Evolutionary conservation across 2,329 filamentous ascomycete species (phyloP).

Genomic region (Diaporthe citrichinensis): DNA sequence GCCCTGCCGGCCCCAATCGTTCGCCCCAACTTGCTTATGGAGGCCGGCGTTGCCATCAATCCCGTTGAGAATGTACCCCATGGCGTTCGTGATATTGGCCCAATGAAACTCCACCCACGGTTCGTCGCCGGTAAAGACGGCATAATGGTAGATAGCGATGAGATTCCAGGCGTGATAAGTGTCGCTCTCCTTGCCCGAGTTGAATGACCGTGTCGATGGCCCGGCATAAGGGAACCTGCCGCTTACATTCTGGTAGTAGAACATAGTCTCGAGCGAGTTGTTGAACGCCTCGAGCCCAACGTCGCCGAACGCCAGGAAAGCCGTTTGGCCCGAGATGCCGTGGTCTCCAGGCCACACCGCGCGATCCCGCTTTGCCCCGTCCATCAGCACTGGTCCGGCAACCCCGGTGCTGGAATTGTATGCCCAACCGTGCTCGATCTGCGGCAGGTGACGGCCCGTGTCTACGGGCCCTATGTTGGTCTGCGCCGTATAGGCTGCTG

Average conservation of each 20-base stretch:
- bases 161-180: slow-evolving; percentile 28
- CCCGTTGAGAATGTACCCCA: slow-evolving; percentile 52
- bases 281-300: slow-evolving; percentile 58
- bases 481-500: slow-evolving; percentile 53
- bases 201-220: slow-evolving; percentile 19
- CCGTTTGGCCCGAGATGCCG: slow-evolving; percentile 66
- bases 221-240: slow-evolving; percentile 63
- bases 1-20: slow-evolving; percentile 43
- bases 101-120: neutral
- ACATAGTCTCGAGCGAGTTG: slow-evolving; percentile 64
- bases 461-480: slow-evolving; percentile 44
- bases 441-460: slow-evolving; percentile 29
- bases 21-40: slow-evolving; percentile 5
- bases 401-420: slow-evolving; percentile 49
- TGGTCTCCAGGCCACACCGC: slow-evolving; percentile 72
- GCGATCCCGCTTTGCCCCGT: slow-evolving; percentile 64
- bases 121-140: neutral
- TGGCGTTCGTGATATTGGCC: neutral
- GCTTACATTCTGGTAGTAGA: slow-evolving; percentile 56
- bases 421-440: slow-evolving; percentile 20
- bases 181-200: slow-evolving; percentile 13
- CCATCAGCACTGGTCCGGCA: slow-evolving; percentile 50
- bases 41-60: slow-evolving; percentile 58
- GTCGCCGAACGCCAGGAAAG: slow-evolving; percentile 69
- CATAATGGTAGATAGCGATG: slow-evolving; percentile 13